A percentile compares a stretch with the other conserved stretches of the same genome.
Evolutionary conservation across 2,329 filamentous ascomycete genomes (phyloP).

Genomic region (Botrytis medusae): DNA sequence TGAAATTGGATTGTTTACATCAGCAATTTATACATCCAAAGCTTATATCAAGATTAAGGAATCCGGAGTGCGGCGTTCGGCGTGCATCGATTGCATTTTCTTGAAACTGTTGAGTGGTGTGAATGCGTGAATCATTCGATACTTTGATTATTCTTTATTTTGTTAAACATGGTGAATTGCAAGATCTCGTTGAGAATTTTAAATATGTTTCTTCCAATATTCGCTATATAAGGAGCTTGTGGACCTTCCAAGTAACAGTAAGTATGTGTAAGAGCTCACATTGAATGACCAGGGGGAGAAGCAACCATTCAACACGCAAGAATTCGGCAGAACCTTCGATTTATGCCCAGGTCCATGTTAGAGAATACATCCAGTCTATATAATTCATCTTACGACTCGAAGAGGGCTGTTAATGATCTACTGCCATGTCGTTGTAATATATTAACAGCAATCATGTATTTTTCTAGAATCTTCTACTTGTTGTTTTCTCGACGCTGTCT

Average conservation of each 20-base stretch:
- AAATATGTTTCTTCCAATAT: fast-evolving
- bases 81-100: fast-evolving
- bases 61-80: fast-evolving
- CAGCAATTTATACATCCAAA: not conserved
- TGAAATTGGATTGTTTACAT: no score
- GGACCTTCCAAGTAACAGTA: not conserved
- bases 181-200: no score
- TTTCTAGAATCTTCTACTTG: not conserved
- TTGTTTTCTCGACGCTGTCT: not conserved
- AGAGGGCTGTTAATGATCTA: not conserved
- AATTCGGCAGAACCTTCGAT: fast-evolving
- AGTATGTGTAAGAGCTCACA: not conserved
- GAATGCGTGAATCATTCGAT: no score
- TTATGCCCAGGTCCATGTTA: not conserved
- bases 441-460: not conserved
- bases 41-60: not conserved
- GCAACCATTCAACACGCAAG: not conserved
- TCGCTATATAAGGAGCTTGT: not conserved
- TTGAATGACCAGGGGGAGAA: fast-evolving
- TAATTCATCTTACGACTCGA: fast-evolving
- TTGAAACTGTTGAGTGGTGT: not conserved
- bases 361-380: not conserved
- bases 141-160: not conserved
- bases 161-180: not conserved
- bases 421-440: not conserved